These are phyloP conservation scores for Penicillium sp. DNA, from an alignment of 2,329 filamentous ascomycete species.

Conservation along the genomic window DNA sequence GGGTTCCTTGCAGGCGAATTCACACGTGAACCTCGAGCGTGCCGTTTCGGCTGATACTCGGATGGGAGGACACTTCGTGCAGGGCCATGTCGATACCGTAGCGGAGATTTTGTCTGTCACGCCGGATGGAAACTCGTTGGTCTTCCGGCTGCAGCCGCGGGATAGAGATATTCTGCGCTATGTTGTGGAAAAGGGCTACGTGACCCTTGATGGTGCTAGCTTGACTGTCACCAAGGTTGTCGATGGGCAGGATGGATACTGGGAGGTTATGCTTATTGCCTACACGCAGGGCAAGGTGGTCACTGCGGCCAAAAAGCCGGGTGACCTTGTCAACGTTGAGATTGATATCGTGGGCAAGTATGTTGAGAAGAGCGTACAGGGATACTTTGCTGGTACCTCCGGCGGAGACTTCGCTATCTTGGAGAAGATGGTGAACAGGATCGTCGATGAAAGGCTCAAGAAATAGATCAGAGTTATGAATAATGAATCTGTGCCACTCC, in stretches of 20 bases:
- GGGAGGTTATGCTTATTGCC: slow-evolving; percentile 94
- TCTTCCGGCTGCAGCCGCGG: slow-evolving; percentile 75
- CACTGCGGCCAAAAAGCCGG: slow-evolving; percentile 71
- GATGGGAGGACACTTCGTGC: slow-evolving; percentile 98
- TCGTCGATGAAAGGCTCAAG: slow-evolving; percentile 70
- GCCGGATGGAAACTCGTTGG: slow-evolving; percentile 86
- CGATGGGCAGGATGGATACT: slow-evolving; percentile 76
- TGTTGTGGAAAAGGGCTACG: slow-evolving; percentile 93
- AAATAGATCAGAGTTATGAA: slow-evolving; percentile 19
- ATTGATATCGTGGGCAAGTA: slow-evolving; percentile 77
- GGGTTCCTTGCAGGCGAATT: slow-evolving; percentile 65
- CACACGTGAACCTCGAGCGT: slow-evolving; percentile 86
- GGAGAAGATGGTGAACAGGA: slow-evolving; percentile 70
- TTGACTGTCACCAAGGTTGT: slow-evolving; percentile 86
- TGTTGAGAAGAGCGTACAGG: slow-evolving; percentile 75
- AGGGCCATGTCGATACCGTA: slow-evolving; percentile 92
- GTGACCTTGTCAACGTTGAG: slow-evolving; percentile 86
- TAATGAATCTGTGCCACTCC: not conserved
- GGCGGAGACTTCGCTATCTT: slow-evolving; percentile 54
- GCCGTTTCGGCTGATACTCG: slow-evolving; percentile 87
- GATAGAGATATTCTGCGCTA: slow-evolving; percentile 73
- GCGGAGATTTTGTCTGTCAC: slow-evolving; percentile 71
- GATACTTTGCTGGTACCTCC: slow-evolving; percentile 61
- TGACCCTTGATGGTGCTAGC: slow-evolving; percentile 91
- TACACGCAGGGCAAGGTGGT: slow-evolving; percentile 95